Percentiles rank a stretch among this genome's conserved stretches.
These are phyloP conservation scores for Phytophthora litchii DNA, from an alignment of 352 stramenopile species.

Conservation along the genomic window DNA sequence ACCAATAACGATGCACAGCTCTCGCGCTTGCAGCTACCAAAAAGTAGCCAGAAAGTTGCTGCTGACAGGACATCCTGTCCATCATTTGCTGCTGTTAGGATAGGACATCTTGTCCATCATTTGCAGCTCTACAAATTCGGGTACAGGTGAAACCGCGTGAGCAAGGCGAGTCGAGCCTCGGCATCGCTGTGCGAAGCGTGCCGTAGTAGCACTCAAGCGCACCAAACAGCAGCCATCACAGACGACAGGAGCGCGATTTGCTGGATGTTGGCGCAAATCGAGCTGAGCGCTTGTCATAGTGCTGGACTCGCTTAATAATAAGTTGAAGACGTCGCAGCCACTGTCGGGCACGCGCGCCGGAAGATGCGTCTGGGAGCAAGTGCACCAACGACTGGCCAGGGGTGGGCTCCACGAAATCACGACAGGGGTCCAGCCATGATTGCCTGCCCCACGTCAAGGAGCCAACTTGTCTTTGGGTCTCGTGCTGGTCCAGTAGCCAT, in stretches of 20 bases:
- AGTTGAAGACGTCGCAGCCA: background rate
- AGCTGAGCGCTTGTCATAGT: no score
- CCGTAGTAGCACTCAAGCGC: slow-evolving; percentile 6
- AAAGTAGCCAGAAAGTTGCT: slow-evolving; percentile 22
- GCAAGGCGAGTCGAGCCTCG: no score
- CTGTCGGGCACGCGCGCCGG: background rate
- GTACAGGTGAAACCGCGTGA: slow-evolving; percentile 15
- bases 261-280: background rate
- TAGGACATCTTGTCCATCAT: no score
- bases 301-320: slow-evolving; percentile 1
- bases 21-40: background rate
- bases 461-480: slow-evolving; percentile 27
- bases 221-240: slow-evolving; percentile 4
- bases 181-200: background rate
- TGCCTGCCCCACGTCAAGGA: slow-evolving; percentile 10
- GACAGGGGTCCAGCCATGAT: no score
- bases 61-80: background rate
- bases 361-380: background rate
- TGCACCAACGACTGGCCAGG: slow-evolving; percentile 17
- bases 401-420: no score
- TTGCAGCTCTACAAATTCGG: background rate
- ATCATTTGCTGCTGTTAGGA: background rate
- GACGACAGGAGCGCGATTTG: slow-evolving; percentile 2
- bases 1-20: background rate
- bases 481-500: background rate